Evolutionary conservation across 192 early-diverging fungal genomes (phyloP), one percentile per base, ranked within the genome.

Genomic region (Coemansia furcata): DNA sequence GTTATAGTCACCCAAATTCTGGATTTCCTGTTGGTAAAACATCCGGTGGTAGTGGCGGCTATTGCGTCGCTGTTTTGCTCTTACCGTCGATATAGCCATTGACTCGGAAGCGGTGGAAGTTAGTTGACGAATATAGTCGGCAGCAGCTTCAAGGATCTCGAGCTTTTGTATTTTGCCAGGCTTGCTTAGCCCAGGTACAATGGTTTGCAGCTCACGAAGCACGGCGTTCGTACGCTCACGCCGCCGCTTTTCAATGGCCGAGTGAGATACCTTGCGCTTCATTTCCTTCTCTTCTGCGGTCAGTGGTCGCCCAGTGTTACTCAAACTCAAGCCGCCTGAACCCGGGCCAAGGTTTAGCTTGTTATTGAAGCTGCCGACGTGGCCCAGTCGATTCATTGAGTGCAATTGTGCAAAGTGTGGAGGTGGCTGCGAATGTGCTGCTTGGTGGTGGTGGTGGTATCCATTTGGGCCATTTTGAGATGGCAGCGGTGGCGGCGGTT

Each of bases 221-320:
- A 93, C 92, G 52, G 91, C 87, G 67, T 96, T 96, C 72, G 93
- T 96, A 15, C 91, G 86, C 69, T 96, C 94, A 40, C 94, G 90
- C 49, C 94, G 87, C 35, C 93, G 86, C 30, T 92, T 85, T 69
- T 96, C 94, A 26, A 96, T 94, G 1, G 91, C 92, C 35, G 91
- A 93, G 60, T 96, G 94, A 0, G 93, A 93, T 6, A 92, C 89
- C 67, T 94, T 94, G 59, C 94, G 88, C 62, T 87, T 85, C 60
- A 89, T 72, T 43, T 94, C 91, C 40, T 89, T 84, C 60, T 85
- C 79, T 29, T 85, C 83, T 1, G 83, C 83, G 4, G 71, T 82
- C 14, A 82, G 67, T 2, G 64, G 60, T 4, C 73, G 73, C 23
- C 67, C 46, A 3, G 58, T 26, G 42, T 21, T 12, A 15, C 35